Conservation (phyloP, 176 grass and related monocot genomes). For the Stipa capillata region DNA sequence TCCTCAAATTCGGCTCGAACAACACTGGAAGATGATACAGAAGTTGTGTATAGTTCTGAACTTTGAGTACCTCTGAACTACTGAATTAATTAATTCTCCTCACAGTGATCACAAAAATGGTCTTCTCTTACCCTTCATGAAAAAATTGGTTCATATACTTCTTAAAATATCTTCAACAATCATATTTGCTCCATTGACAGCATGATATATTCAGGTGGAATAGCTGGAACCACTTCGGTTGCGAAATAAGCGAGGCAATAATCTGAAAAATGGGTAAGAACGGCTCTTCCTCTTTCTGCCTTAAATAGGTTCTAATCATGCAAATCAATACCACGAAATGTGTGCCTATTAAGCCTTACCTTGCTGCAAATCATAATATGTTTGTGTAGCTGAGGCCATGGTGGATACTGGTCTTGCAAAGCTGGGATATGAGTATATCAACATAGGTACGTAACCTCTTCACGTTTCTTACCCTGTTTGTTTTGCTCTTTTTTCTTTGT, state of each 20-base stretch:
- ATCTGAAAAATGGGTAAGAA: conserved; percentile 22
- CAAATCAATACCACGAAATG: no score
- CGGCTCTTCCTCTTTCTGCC: background rate
- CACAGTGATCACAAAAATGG: background rate
- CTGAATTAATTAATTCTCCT: background rate
- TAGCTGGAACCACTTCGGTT: conserved; percentile 43
- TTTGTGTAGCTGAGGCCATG: conserved; percentile 40
- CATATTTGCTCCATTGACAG: background rate
- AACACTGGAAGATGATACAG: background rate
- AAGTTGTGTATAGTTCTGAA: background rate
- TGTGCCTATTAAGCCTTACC: no score
- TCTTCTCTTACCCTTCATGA: background rate
- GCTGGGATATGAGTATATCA: conserved; percentile 38
- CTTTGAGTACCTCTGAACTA: background rate
- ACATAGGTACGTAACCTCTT: conserved; percentile 27
- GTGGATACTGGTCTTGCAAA: conserved; percentile 36
- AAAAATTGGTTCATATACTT: background rate
- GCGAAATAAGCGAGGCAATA: conserved; percentile 23
- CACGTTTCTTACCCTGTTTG: background rate
- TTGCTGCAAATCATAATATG: background rate
- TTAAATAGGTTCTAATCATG: background rate
- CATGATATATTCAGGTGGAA: conserved; percentile 32
- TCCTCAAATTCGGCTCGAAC: background rate
- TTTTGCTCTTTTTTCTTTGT: background rate
- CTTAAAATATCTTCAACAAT: background rate